phyloP scores from a whole-genome alignment of 2,329 filamentous ascomycete species.

The Colletotrichum falcatum region DNA sequence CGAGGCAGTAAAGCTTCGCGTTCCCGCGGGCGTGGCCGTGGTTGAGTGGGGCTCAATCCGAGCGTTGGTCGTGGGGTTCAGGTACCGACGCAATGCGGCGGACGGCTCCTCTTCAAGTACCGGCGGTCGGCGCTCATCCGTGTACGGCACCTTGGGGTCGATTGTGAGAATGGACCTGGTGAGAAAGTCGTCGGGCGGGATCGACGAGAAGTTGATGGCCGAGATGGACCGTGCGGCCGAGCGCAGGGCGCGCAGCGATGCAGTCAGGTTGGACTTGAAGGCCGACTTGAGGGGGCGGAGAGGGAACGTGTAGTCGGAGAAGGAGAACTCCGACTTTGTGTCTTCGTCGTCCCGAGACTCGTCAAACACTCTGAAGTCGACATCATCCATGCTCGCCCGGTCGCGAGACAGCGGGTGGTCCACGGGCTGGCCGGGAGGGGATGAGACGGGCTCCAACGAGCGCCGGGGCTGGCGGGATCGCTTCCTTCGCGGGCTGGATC shows the following conservation, averaged over 20 bases:
- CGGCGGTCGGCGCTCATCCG: conserved; percentile 74
- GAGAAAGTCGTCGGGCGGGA: conserved; percentile 75
- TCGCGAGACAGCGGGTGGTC: conserved; percentile 66
- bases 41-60: conserved; percentile 57
- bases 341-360: conserved; percentile 48
- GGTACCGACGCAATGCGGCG: conserved; percentile 73
- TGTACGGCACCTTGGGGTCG: conserved; percentile 74
- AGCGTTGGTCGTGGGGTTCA: conserved; percentile 70
- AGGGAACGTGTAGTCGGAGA: conserved; percentile 49
- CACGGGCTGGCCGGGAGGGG: conserved; percentile 64
- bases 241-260: conserved; percentile 72
- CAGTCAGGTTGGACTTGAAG: conserved; percentile 78
- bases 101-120: conserved; percentile 73
- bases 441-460: conserved; percentile 66
- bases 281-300: conserved; percentile 66
- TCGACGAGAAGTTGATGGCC: conserved; percentile 70
- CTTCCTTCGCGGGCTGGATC: conserved; percentile 50
- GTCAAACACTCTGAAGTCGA: conserved; percentile 50
- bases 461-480: conserved; percentile 56
- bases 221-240: conserved; percentile 75
- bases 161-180: conserved; percentile 76
- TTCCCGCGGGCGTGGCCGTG: conserved; percentile 43
- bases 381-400: conserved; percentile 61
- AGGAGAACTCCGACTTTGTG: conserved; percentile 49
- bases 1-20: conserved; percentile 69